Evolutionary conservation across 495 filamentous ascomycete genomes (phyloP), one percentile per base, ranked within the genome.

Genomic region (Talaromyces nanjingensis): DNA sequence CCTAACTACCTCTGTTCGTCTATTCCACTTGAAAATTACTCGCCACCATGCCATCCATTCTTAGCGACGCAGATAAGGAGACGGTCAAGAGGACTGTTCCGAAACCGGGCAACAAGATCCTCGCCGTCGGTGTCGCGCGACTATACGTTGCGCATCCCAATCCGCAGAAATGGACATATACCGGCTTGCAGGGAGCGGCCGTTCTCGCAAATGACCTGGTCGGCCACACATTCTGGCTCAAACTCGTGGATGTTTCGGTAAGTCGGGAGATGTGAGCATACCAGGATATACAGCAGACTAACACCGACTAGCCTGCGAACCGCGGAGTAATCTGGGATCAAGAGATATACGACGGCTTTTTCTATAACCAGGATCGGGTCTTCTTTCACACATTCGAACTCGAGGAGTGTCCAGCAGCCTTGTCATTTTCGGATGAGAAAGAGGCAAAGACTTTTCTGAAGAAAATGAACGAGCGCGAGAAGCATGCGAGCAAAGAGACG

Each of bases 301-400:
- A 42, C 62, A 34, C 14, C 55, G 14, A 20, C 54, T 68, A 96
- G 91, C 83, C 89, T 37, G 80, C 89, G 54, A 87, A 86, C 73
- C 85, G 88, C 68, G 94, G 96, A 57, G 96, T 98, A 27, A 88
- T 98, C 68, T 98, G 94, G 94, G 94, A 98, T 71, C 92, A 97
- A 77, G 94, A 98, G 74, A 89, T 98, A 67, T 98, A 93, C 73
- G 92, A 98, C 60, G 88, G 86, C 54, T 98, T 96, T 79, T 82
- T 82, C 42, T 98, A 98, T 76, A 94, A 97, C 72, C 91, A 94
- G 69, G 96, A 98, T 72, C 89, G 94, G 57, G 91, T 89, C 34
- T 98, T 97, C 74, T 98, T 98, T 77, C 93, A 98, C 73, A 91
- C 91, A 4, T 98, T 98, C 71, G 94, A 98, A 76, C 84, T 96